These are phyloP conservation scores for Cystobasidium pallidum DNA, from an alignment of 1,284 basidiomycete species.

Conservation along the genomic window DNA sequence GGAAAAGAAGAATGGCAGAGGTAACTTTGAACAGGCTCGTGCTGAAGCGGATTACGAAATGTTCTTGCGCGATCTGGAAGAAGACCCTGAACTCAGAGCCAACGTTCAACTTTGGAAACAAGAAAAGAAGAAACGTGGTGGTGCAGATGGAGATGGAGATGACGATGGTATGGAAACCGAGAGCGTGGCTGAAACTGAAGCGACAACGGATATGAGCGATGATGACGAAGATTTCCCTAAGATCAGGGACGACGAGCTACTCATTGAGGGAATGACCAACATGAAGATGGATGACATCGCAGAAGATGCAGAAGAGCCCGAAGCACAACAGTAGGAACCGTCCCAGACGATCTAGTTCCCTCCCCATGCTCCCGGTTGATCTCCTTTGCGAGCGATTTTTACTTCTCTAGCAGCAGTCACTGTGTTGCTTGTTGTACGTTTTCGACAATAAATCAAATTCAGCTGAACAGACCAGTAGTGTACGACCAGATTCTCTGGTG, in stretches of 20 bases:
- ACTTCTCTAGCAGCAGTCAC: background rate
- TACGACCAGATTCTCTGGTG: no score
- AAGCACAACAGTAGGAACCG: conserved; percentile 1
- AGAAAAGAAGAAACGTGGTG: conserved; percentile 65
- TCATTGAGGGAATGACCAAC: conserved; percentile 38
- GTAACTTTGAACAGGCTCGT: conserved; percentile 72
- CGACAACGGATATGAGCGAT: conserved; percentile 60
- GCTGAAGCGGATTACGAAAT: conserved; percentile 96
- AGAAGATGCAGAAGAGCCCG: conserved; percentile 18
- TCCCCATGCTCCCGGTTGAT: background rate
- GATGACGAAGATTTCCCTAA: conserved; percentile 92
- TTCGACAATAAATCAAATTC: background rate
- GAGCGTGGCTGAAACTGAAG: conserved; percentile 58
- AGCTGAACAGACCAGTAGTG: no score
- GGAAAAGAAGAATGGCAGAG: conserved; percentile 50
- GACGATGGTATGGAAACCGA: conserved; percentile 59
- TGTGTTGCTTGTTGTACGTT: background rate
- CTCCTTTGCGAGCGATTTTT: background rate
- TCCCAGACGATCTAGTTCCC: conserved; percentile 7
- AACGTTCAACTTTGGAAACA: conserved; percentile 88
- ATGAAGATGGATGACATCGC: conserved; percentile 34
- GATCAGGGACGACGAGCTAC: conserved; percentile 58
- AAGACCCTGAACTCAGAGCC: conserved; percentile 89
- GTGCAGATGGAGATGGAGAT: conserved; percentile 66
- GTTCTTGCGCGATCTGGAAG: conserved; percentile 93